Conservation (phyloP, 129 eudicot genomes). For the Chrysanthemum makinoi region DNA sequence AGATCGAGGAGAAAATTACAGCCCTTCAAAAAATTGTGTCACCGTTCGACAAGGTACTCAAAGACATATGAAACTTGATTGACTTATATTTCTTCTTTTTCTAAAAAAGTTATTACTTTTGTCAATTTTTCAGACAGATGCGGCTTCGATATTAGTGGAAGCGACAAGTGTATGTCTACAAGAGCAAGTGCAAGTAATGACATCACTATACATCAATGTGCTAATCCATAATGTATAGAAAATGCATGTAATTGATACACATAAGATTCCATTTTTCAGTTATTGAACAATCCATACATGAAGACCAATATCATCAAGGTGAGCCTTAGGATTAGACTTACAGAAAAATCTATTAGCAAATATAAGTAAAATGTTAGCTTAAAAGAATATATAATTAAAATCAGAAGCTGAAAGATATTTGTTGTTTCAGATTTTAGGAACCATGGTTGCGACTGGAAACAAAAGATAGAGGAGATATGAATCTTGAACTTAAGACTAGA, state of each 20-base stretch:
- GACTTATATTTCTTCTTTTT: background rate
- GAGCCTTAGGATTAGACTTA: background rate
- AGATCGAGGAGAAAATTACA: conserved; percentile 57
- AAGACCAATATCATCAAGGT: conserved; percentile 54
- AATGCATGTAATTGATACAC: background rate
- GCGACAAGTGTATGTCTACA: conserved; percentile 57
- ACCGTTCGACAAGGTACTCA: no score
- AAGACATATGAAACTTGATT: no score
- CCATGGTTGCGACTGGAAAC: no score
- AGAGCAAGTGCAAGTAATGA: conserved; percentile 56
- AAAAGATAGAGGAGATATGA: no score
- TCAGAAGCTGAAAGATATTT: background rate
- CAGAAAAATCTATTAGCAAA: background rate
- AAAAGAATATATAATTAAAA: background rate
- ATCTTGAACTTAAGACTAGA: no score
- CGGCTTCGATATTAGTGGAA: conserved; percentile 64
- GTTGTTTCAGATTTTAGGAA: conserved; percentile 39
- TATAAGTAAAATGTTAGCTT: background rate
- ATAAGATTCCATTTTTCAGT: conserved; percentile 20
- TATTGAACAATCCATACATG: conserved; percentile 55
- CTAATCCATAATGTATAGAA: background rate
- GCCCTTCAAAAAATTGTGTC: conserved; percentile 63
- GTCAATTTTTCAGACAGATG: conserved; percentile 49
- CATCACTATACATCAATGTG: background rate
- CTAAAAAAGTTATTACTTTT: background rate